These are phyloP conservation scores for Bathelium albidoporum DNA, from an alignment of 495 filamentous ascomycete genomes.

Conservation along the genomic window DNA sequence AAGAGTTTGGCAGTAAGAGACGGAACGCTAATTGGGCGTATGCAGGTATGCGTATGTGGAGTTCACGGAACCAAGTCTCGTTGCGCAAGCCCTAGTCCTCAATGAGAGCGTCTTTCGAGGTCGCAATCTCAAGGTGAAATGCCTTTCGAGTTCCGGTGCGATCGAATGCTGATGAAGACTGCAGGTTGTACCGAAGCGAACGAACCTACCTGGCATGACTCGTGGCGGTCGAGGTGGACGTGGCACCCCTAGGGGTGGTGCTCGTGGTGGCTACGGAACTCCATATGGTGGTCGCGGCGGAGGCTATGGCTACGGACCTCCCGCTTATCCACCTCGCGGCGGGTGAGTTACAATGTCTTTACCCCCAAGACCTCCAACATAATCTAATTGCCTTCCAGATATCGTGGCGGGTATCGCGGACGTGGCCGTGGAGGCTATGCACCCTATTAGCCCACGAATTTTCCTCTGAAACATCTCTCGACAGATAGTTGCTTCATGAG, in stretches of 20 bases:
- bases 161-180: conserved; percentile 13
- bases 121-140: conserved; percentile 74
- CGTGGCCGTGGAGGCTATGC: conserved; percentile 22
- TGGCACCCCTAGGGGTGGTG: conserved; percentile 38
- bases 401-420: conserved; percentile 25
- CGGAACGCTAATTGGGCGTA: conserved; percentile 39
- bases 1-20: conserved; percentile 38
- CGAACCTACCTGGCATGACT: conserved; percentile 89
- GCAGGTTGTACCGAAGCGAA: conserved; percentile 90
- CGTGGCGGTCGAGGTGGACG: conserved; percentile 50
- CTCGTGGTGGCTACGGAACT: conserved; percentile 49
- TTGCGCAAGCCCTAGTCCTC: conserved; percentile 84
- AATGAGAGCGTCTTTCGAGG: conserved; percentile 97
- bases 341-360: conserved; percentile 12
- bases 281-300: conserved; percentile 57
- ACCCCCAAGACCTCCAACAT: background rate
- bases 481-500: background rate
- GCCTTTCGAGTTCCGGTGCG: conserved; percentile 3
- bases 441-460: conserved; percentile 16
- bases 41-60: conserved; percentile 96
- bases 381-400: conserved; percentile 7
- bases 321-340: conserved; percentile 15
- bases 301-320: conserved; percentile 22
- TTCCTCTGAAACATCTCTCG: background rate
- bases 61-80: conserved; percentile 88